Conservation (phyloP, 2,329 filamentous ascomycete species). For the Colletotrichum camelliae region DNA sequence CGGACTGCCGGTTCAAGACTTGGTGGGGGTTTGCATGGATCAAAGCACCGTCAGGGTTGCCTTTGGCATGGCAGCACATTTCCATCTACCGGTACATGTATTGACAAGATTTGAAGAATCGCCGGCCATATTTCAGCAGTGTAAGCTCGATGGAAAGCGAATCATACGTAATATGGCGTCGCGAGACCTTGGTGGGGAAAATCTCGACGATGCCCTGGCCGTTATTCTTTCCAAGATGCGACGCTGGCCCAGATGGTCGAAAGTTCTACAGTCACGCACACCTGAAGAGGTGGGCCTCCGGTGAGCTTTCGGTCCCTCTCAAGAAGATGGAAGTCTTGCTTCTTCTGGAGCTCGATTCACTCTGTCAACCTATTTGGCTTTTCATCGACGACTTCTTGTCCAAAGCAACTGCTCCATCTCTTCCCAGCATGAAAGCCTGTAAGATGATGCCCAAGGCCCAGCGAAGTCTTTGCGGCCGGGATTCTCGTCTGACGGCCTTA, state of each 20-base stretch:
- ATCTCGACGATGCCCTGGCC: not conserved
- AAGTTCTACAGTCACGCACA: not conserved
- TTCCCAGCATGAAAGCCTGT: not conserved
- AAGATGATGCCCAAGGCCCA: not conserved
- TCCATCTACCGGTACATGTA: not conserved
- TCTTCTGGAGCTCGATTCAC: not conserved
- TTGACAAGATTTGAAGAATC: not conserved
- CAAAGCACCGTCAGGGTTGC: not conserved
- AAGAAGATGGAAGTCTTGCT: not conserved
- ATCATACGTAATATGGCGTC: not conserved
- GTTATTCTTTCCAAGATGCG: not conserved
- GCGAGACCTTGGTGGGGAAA: not conserved
- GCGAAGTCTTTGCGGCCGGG: not conserved
- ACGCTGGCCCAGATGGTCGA: not conserved
- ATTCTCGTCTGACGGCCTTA: not conserved
- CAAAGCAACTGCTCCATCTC: not conserved
- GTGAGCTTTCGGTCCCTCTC: not conserved
- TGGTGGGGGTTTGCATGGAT: not conserved
- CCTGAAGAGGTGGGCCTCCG: not conserved
- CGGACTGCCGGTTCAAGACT: not conserved
- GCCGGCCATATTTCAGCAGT: not conserved
- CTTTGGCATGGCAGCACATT: not conserved
- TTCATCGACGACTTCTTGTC: not conserved
- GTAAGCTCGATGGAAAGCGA: not conserved
- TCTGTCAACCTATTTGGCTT: not conserved